Evolutionary conservation across 306 rosid species (phyloP), one percentile per base, ranked within the genome.

Genomic region (Vicia sativa): DNA sequence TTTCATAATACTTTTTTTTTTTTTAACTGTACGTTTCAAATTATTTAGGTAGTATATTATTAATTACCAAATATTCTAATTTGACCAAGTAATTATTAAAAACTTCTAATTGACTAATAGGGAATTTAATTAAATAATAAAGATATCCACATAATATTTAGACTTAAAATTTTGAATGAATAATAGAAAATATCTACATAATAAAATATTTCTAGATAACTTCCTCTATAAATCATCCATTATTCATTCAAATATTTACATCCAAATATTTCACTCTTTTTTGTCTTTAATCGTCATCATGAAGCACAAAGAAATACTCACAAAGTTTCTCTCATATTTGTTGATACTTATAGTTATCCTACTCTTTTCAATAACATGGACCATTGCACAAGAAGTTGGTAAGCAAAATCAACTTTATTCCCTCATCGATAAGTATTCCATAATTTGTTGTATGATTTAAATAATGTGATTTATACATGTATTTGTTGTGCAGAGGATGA

Each of bases 301-400:
- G 90, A 77, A 74, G 67, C 68, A 67, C 38, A 78, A 42, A 48
- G 0, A 31, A 5, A 65, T 31, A 15, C 21, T 68, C 67, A 39
- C 23, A 45, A 18, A 42, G 39, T 59, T 72, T 21, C 19, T 65
- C 12, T 68, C 64, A 16, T 62, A 65, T 37, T 39, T 65, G 4
- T 6, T 82, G 3, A 19, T 80, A 10, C 10, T 73, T 10, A 12
- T 43, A 7, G 15, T 74, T 59, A 31, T 83, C 26, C 14, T 79
- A 11, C 39, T 68, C 11, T 68, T 54, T 70, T 50, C 62, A 19
- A 39, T 75, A 14, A 50, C 54, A 37, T 63, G 79, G 46, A 69
- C 38, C 29, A 23, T 34, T 37, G 91, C 89, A 11, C 88, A 84
- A 58, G 96, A 91, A 91, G 87, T 79, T 49, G 95, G 95, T 90